phyloP scores from a whole-genome alignment of 208 protist species.

The Acanthamoeba triangularis region DNA sequence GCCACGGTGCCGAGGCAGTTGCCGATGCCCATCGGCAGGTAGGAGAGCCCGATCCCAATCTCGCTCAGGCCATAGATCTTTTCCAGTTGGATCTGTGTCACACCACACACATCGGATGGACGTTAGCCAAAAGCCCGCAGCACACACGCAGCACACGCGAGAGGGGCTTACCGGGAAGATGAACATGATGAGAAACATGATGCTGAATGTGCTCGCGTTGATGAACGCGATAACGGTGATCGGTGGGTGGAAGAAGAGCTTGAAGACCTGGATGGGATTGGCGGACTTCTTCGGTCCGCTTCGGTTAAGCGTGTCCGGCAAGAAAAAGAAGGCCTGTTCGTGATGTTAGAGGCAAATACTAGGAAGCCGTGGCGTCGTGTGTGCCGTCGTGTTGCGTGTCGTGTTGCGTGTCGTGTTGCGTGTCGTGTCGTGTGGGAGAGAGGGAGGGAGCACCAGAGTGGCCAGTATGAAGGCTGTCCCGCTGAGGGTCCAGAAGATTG shows the following conservation, averaged over 20 bases:
- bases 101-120: too few species aligned
- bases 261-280: not conserved
- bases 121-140: too few species aligned
- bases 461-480: not conserved
- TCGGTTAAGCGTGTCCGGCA: conserved; percentile 17
- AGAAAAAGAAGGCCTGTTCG: conserved; percentile 10
- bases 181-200: conserved; percentile 23
- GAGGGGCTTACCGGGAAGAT: not conserved
- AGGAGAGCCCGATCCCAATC: not conserved
- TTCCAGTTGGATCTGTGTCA: conserved; percentile 11
- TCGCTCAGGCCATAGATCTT: conserved; percentile 16
- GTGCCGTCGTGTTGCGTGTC: too few species aligned
- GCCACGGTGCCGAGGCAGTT: not conserved
- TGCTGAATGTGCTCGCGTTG: not conserved
- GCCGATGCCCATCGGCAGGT: not conserved
- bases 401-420: not conserved
- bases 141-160: not conserved
- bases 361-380: too few species aligned
- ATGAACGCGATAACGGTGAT: not conserved
- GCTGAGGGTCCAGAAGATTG: conserved; percentile 11
- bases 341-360: not conserved
- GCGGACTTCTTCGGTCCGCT: conserved; percentile 3
- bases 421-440: not conserved
- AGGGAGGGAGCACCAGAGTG: not conserved
- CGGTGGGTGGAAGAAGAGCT: not conserved